These are phyloP conservation scores for Lepidium aucheri DNA, from an alignment of 345 rosid species.

Conservation along the genomic window DNA sequence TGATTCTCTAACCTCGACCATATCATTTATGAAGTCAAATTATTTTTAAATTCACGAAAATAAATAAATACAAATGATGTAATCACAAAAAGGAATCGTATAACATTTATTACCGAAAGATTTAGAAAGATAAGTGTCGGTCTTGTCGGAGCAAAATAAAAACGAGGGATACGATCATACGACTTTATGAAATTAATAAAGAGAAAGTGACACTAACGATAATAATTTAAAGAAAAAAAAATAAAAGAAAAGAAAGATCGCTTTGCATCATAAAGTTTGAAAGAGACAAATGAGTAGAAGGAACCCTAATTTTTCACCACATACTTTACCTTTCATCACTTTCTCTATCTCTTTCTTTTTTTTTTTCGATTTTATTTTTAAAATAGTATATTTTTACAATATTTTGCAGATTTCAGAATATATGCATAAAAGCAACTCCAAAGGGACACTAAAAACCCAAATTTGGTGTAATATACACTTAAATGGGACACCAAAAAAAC, in stretches of 20 bases:
- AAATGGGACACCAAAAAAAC: too few relatives aligned
- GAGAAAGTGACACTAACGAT: slow-evolving; percentile 18
- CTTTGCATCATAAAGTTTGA: slow-evolving; percentile 48
- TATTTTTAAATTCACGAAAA: neutral
- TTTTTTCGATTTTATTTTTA: neutral
- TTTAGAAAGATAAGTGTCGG: slow-evolving; percentile 25
- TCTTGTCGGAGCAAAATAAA: slow-evolving; percentile 18
- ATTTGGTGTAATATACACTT: too few relatives aligned
- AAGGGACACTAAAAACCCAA: too few relatives aligned
- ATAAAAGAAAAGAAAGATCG: neutral
- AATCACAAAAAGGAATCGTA: slow-evolving; percentile 22
- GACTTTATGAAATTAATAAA: slow-evolving; percentile 20
- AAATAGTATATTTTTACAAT: neutral
- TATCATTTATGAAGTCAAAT: neutral
- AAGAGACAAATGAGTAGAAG: slow-evolving; percentile 36
- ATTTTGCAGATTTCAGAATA: neutral
- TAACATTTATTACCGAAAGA: slow-evolving; percentile 19
- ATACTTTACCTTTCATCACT: slow-evolving; percentile 30
- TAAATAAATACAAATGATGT: neutral
- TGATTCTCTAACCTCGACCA: neutral
- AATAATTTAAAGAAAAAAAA: neutral
- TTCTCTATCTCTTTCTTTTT: slow-evolving; percentile 12
- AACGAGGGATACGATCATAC: slow-evolving; percentile 20
- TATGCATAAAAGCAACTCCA: too few relatives aligned
- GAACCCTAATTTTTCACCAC: slow-evolving; percentile 45